Conservation (phyloP, 306 rosid species). For the Canavalia ensiformis region DNA sequence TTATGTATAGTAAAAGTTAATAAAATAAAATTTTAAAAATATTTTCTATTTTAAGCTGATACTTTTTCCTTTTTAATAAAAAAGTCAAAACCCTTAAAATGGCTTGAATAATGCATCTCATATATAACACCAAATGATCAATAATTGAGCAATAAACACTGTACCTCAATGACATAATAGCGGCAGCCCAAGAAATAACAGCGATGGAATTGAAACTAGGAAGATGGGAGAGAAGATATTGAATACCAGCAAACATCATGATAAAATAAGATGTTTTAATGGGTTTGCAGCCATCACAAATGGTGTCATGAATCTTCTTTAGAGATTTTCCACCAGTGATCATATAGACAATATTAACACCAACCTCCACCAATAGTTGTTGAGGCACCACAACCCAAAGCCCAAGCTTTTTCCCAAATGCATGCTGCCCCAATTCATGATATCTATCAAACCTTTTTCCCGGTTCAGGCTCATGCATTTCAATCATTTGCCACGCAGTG, state of each 20-base stretch:
- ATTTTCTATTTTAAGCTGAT: too few relatives aligned
- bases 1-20: too few relatives aligned
- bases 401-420: conserved; percentile 82
- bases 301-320: conserved; percentile 59
- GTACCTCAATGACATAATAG: conserved; percentile 75
- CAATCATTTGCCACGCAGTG: conserved; percentile 86
- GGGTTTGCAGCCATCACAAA: conserved; percentile 45
- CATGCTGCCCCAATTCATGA: conserved; percentile 82
- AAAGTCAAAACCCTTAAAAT: too few relatives aligned
- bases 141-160: background rate
- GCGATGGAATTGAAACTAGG: conserved; percentile 79
- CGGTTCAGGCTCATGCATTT: conserved; percentile 81
- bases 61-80: too few relatives aligned
- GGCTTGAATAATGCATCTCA: too few relatives aligned
- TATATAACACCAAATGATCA: background rate
- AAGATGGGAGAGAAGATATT: conserved; percentile 71
- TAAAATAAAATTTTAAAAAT: too few relatives aligned
- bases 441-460: conserved; percentile 78
- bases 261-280: conserved; percentile 71
- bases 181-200: conserved; percentile 68
- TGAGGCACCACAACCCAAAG: conserved; percentile 82
- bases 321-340: conserved; percentile 76
- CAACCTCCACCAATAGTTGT: conserved; percentile 66
- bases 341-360: conserved; percentile 75
- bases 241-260: conserved; percentile 67